Base-by-base conservation (phyloP, 257 asterid genomes). In the Phtheirospermum japonicum region DNA sequence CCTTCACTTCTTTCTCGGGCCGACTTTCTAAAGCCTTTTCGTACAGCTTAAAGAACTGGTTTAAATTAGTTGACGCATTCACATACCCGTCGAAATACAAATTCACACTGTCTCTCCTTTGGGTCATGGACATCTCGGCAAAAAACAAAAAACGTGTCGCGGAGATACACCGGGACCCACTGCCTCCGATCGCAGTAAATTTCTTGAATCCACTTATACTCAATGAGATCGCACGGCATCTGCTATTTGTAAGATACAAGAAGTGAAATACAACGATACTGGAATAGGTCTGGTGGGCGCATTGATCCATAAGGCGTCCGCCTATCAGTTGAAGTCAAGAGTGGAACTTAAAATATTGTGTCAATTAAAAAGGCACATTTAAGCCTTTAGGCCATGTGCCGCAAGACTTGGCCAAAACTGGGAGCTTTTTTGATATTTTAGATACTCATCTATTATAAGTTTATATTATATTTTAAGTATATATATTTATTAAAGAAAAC, bases 1-100 rank as follows among this genome's bases (percentile, higher is more conserved):
- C 97, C 76, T 83, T 93, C 63, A 93, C 88, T 81, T 93, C 99
- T 75, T 89, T 93, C 82, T 93, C 97, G 32, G 82, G 82, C 42
- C 99, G 99, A 64, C 99, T 93, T 85, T 93, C 99, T 36, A 87
- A 66, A 2, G 97, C 99, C 62, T 93, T 93, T 54, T 93, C 99
- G 43, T 93, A 93, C 82, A 87, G 55, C 70, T 87, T 93, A 64
- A 89, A 83, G 72, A 93, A 93, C 82, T 85, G 96, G 59, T 74
- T 87, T 37, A 93, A 74, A 73, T 75, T 83, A 65, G 99, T 93
- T n/a, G 99, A 93, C 39, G 99, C 99, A 69, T 93, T 93, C 48
- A 93, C 83, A 77, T 83, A 93, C 28, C 99, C 99, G 57, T 93
- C 99, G 59, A 93, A 93, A 67, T 83, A 89, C 8, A 97, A 93